Percentiles rank a stretch among this genome's conserved stretches.
Conservation (phyloP, 768 basidiomycete species). For the Auricularia cornea region DNA sequence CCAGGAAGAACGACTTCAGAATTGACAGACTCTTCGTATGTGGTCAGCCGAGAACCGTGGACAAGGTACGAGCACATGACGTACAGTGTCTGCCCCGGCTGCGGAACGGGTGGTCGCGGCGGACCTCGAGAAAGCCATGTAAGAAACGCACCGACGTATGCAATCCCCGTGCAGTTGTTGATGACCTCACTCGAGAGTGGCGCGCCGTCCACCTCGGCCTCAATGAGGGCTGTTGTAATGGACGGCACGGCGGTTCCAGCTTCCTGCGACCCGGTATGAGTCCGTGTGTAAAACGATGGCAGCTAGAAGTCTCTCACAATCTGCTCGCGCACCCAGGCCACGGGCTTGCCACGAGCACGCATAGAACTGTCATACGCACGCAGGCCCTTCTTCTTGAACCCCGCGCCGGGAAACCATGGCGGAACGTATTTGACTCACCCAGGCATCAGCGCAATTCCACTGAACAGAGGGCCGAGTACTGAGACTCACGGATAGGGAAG, state of each 20-base stretch:
- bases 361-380: neutral
- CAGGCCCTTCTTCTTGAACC: constrained; percentile 8
- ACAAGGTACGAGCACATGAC: constrained; percentile 5
- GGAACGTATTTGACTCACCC: constrained; percentile 10
- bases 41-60: too few species aligned
- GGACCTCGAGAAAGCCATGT: neutral
- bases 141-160: constrained; percentile 35
- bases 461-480: neutral
- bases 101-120: constrained; percentile 1
- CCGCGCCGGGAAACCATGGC: constrained; percentile 14
- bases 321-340: constrained; percentile 6
- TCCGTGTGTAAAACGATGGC: neutral
- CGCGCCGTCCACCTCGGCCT: neutral
- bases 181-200: constrained; percentile 31
- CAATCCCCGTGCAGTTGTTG: constrained; percentile 42
- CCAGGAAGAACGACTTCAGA: constrained; percentile 42
- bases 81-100: constrained; percentile 27
- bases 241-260: constrained; percentile 28
- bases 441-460: neutral
- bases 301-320: constrained; percentile 29
- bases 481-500: constrained; percentile 9
- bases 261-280: constrained; percentile 17
- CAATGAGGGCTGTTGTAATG: constrained; percentile 36
- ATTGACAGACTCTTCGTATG: constrained; percentile 38
- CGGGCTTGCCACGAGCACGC: neutral